Evolutionary conservation across 768 basidiomycete genomes (phyloP), one percentile per base, ranked within the genome.

Genomic region (Mycena latifolia): DNA sequence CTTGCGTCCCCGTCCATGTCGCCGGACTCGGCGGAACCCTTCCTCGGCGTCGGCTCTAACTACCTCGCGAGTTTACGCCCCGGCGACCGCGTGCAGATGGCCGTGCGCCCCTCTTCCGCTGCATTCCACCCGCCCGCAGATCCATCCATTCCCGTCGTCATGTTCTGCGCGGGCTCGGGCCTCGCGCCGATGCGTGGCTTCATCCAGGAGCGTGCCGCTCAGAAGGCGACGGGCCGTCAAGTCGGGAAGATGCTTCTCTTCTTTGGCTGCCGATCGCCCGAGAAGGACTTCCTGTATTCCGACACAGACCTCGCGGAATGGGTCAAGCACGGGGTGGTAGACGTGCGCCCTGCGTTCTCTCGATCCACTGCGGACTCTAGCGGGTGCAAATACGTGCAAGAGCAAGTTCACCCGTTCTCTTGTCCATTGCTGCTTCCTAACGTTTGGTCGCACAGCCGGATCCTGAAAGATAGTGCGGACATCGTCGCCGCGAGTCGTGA

Each of bases 181-280:
- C 66, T 86, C 15, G 80, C 84, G 1, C 84, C 84, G 2, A 81
- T 86, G 79, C 77, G 83, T 48, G 83, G 81, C 0, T 86, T 86
- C 75, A 76, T 86, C 33, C 84, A 85, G 70, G 84, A 84, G 61
- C 80, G 84, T 14, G 82, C 82, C n/a, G 67, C 77, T 55, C 83
- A 84, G 72, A 82, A 81, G 70, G 71, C 74, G 25, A 76, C 80
- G 25, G 83, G 83, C 0, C 71, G 82, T 7, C 75, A 80, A 15
- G 80, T 84, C 7, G 81, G 80, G 5, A 76, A 76, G 61, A 76
- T 77, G 43, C 58, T 83, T 11, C 71, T 85, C 31, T 86, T 84
- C 78, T 84, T 84, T 66, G 84, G 85, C 2, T 86, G 85, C 69
- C 72, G 80, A 9, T 71, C 76, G 3, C 80, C 81, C 15, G 73